Base-by-base conservation (phyloP, 108 stramenopile genomes). In the Nitzschia sp. region DNA sequence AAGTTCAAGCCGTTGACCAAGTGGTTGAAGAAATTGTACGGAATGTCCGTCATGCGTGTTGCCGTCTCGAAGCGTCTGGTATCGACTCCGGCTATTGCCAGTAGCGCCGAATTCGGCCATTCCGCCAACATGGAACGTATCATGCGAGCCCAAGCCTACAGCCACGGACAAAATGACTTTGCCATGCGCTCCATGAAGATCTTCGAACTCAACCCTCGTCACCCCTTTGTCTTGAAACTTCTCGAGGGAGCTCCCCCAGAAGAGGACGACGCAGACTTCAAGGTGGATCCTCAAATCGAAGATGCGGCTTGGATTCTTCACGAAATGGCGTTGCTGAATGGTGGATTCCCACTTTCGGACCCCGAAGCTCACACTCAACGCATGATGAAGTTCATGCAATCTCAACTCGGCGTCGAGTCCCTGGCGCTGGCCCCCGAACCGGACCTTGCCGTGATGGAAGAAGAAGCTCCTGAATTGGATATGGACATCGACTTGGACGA, bases 81-180 rank as follows among this genome's bases (percentile, higher is more conserved):
- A 58, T 79, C 73, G 8, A 77, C 92, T 19, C 98, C 99, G 0
- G 94, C 96, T 1, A 90, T 99, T 68, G 93, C 98, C 29, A 87
- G 92, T 29, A 91, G 94, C 26, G 72, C 85, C 8, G 94, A 97
- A 57, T 98, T 86, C 76, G 97, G 97, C 19, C 77, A 97, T 75
- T 91, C 90, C 35, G 99, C 99, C 23, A 99, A 99, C 81, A 99
- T 98, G 98, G 99, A 99, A 77, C 84, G 98, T 35, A 97, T 99
- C 82, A 89, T 98, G 93, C 81, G 93, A 63, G 93, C 97, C 19
- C 99, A 99, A 79, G 95, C 99, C 21, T 95, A 96, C 69, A 66
- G 85, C 17, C 92, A 97, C 55, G 81, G 82, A 22, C 58, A 80
- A 25, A 77, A 75, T 16, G 68, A 81, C n/a, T 68, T 84, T 71